phyloP scores from a whole-genome alignment of 495 filamentous ascomycete species.

The Hypoxylon subgilvum region DNA sequence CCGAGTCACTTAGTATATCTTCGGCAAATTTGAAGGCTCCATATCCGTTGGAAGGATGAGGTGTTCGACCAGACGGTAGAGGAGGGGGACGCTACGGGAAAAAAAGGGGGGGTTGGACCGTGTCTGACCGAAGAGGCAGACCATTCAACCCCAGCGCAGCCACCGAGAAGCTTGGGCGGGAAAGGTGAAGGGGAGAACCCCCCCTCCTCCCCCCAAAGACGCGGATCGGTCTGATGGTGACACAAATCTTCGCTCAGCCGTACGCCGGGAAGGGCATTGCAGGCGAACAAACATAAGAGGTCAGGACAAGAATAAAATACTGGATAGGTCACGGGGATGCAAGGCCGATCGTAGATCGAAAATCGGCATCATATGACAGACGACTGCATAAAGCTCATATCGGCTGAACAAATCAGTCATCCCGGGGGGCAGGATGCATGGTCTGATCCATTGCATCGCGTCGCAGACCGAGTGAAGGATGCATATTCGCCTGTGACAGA shows the following conservation, averaged over 20 bases:
- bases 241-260: conserved; percentile 36
- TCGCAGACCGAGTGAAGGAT: conserved; percentile 40
- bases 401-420: conserved; percentile 42
- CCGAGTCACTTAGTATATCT: conserved; percentile 27
- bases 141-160: conserved; percentile 25
- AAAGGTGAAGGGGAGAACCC: conserved; percentile 23
- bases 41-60: conserved; percentile 10
- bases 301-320: conserved; percentile 2
- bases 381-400: conserved; percentile 41
- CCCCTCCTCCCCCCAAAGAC: conserved; percentile 15
- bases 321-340: conserved; percentile 33
- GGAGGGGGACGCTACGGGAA: conserved; percentile 27
- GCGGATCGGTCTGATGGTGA: conserved; percentile 37
- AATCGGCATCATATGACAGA: conserved; percentile 41
- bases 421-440: conserved; percentile 37
- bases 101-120: conserved; percentile 37
- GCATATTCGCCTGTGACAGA: conserved; percentile 41
- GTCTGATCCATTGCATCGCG: conserved; percentile 39
- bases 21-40: conserved; percentile 32
- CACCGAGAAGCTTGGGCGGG: conserved; percentile 34
- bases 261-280: conserved; percentile 20
- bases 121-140: conserved; percentile 38
- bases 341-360: conserved; percentile 31
- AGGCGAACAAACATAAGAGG: conserved; percentile 23
- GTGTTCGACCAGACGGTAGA: conserved; percentile 16